These are phyloP conservation scores for Hsuehochloa calcarea DNA, from an alignment of 176 grass and related monocot genomes.

Conservation along the genomic window DNA sequence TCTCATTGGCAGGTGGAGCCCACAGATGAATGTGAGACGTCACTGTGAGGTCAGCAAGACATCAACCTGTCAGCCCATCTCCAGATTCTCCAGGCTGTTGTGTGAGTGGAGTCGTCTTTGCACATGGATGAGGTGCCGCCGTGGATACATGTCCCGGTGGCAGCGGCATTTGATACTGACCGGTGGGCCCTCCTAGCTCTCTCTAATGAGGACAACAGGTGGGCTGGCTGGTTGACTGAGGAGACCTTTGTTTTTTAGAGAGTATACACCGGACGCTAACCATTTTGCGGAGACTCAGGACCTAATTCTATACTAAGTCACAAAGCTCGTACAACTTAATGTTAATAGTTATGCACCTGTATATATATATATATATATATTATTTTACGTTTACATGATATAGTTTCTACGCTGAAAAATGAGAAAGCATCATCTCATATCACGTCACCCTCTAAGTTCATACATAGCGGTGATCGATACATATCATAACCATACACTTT, in stretches of 20 bases:
- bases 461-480: too few species aligned
- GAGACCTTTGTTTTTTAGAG: neutral
- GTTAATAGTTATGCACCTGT: neutral
- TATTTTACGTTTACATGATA: too few species aligned
- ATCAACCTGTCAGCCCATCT: neutral
- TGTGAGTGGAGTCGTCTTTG: too few species aligned
- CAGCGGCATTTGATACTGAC: constrained; percentile 1
- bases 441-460: too few species aligned
- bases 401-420: too few species aligned
- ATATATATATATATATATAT: too few species aligned
- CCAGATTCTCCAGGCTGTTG: neutral
- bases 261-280: too few species aligned
- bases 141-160: neutral
- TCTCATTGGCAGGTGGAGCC: neutral
- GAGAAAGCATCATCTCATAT: too few species aligned
- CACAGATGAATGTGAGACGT: neutral
- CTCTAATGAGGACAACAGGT: neutral
- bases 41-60: constrained; percentile 29
- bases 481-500: neutral
- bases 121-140: constrained; percentile 19
- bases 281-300: too few species aligned
- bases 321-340: neutral
- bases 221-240: neutral
- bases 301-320: too few species aligned
- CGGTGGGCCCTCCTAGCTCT: neutral